Base-by-base conservation (phyloP, 495 filamentous ascomycete species). In the Clavariopsis aquatica region DNA sequence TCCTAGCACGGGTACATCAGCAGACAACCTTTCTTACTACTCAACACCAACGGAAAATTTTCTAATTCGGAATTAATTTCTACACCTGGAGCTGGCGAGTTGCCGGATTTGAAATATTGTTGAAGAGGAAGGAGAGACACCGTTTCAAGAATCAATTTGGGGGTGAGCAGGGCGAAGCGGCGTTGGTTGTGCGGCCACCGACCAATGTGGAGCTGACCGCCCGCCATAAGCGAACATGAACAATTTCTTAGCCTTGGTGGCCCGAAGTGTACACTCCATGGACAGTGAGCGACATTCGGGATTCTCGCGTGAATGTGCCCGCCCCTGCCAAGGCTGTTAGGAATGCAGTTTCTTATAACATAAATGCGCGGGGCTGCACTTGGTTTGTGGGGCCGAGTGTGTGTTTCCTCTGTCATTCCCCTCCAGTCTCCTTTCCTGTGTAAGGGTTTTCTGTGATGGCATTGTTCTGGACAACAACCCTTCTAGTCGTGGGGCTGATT, bases 1-100 rank as follows among this genome's bases (percentile, higher is more conserved):
- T 63, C 65, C 60, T 38, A 52, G 60, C 55, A 59, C 47, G 13
- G 13, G 31, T 36, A 36, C 31, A 17, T 43, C 38, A 43, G 8
- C 38, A n/a, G 38, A 43, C 38, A n/a, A 17, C 38, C 31, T 34
- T 43, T 43, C n/a, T 43, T 15, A 43, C 31, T 34, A 36, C 38
- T 10, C 38, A 43, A 43, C 38, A 43, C 38, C 38, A 43, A 17
- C 38, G 38, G 9, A 43, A 43, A 43, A 43, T 9, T 8, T 43
- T 43, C 31, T 12, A 34, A 34, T 5, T 12, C 12, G 5, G 38
- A 17, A 17, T n/a, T n/a, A 9, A 43, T 43, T 43, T 3, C 15
- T 8, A 17, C 38, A 15, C 38, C 12, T 10, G 9, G n/a, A n/a
- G 15, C 38, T 8, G n/a, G 13, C 6, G 8, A n/a, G 38, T 17